Conservation (phyloP, 805 yeast species). For the Spathaspora girioi region DNA sequence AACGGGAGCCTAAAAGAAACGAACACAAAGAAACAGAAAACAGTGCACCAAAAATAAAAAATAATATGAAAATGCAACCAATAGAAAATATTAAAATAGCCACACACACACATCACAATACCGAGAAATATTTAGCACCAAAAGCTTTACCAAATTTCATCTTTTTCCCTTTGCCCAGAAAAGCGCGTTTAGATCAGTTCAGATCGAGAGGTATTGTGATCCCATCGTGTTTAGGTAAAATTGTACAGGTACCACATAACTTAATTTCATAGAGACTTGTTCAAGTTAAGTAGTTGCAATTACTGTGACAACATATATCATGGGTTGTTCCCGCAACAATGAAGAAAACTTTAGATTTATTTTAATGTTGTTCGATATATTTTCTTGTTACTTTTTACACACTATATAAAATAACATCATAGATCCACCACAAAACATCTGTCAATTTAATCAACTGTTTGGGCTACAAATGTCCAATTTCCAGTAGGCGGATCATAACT, state of each 20-base stretch:
- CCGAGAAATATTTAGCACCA: background rate
- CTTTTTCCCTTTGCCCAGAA: background rate
- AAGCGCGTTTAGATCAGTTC: background rate
- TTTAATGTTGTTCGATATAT: background rate
- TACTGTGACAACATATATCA: background rate
- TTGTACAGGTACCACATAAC: no score
- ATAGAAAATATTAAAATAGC: background rate
- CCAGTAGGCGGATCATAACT: slow-evolving; percentile 77
- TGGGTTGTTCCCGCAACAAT: background rate
- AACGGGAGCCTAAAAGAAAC: background rate
- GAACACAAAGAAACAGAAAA: background rate
- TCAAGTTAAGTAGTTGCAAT: no score
- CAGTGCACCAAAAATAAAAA: background rate
- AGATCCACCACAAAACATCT: background rate
- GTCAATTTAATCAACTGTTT: slow-evolving; percentile 20
- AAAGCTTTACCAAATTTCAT: background rate
- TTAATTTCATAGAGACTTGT: no score
- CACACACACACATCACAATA: background rate
- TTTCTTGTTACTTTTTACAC: background rate
- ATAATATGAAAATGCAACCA: background rate
- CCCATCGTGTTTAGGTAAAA: no score
- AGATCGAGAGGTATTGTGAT: no score
- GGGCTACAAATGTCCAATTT: slow-evolving; percentile 61
- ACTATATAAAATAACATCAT: background rate
- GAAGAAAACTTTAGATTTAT: background rate